A percentile compares a stretch with the other conserved stretches of the same genome.
phyloP scores from a whole-genome alignment of 352 stramenopile species.

The Blastocystis hominis region DNA sequence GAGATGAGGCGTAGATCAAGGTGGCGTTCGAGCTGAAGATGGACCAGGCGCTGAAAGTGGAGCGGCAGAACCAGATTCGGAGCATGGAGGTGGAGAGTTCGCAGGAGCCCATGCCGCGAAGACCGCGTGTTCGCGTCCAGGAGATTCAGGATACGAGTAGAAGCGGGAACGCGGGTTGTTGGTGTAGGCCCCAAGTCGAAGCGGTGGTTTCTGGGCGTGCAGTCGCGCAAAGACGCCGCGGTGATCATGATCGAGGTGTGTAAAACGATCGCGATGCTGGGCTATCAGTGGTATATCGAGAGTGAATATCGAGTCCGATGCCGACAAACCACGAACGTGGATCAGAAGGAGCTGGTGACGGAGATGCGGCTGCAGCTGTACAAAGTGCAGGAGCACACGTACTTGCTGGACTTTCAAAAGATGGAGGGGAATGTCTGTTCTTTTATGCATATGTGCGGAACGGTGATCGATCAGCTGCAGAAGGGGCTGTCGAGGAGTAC shows the following conservation, averaged over 20 bases:
- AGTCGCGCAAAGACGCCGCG: constrained; percentile 96
- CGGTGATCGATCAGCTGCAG: constrained; percentile 91
- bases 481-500: constrained; percentile 41
- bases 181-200: constrained; percentile 63
- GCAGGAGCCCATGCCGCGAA: not conserved
- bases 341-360: constrained; percentile 39
- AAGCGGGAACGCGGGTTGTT: not conserved
- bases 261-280: constrained; percentile 86
- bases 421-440: constrained; percentile 89
- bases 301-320: constrained; percentile 40
- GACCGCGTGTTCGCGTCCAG: not conserved
- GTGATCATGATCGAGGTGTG: constrained; percentile 99
- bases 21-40: constrained; percentile 60
- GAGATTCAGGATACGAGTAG: not conserved
- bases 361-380: constrained; percentile 62
- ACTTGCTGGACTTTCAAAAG: constrained; percentile 93
- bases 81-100: not conserved
- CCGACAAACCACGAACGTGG: not conserved
- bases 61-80: constrained; percentile 54
- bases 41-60: constrained; percentile 57
- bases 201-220: constrained; percentile 96
- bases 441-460: constrained; percentile 97
- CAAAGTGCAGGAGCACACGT: constrained; percentile 90
- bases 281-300: constrained; percentile 87
- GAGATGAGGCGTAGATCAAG: constrained; percentile 48